Conservation (phyloP, 192 early-diverging fungal species). For the Dissophora ornata region DNA sequence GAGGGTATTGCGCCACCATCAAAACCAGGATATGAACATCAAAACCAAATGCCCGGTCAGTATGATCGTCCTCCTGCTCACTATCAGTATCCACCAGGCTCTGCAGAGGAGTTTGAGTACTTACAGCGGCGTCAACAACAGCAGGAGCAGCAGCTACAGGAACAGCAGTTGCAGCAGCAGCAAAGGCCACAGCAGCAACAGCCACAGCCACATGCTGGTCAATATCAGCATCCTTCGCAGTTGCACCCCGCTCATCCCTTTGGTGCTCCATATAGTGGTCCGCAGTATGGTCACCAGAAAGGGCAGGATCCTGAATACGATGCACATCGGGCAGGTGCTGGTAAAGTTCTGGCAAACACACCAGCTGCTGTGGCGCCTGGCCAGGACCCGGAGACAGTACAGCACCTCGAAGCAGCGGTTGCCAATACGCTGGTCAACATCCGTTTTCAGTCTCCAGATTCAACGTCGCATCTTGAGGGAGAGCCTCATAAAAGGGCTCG, state of each 20-base stretch:
- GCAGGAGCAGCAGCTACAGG: constrained; percentile 11
- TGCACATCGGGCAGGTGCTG: not conserved
- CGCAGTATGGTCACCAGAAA: not conserved
- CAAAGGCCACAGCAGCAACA: not conserved
- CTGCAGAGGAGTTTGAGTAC: constrained; percentile 21
- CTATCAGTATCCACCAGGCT: not conserved
- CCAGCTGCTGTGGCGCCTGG: not conserved
- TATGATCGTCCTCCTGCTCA: not conserved
- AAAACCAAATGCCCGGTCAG: not conserved
- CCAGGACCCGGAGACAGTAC: constrained; percentile 20
- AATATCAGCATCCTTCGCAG: constrained; percentile 2
- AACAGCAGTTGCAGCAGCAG: constrained; percentile 16
- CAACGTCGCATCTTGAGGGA: not conserved
- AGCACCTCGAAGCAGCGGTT: constrained; percentile 26
- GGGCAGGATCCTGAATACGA: not conserved
- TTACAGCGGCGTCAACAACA: constrained; percentile 8
- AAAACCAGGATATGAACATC: not conserved
- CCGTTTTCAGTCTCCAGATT: constrained; percentile 31
- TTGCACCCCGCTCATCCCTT: too few relatives aligned
- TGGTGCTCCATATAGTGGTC: too few relatives aligned
- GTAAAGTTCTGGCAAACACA: not conserved
- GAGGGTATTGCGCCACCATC: not conserved
- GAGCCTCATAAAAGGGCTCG: constrained; percentile 12
- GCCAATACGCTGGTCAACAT: constrained; percentile 39
- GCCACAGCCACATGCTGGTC: not conserved